A percentile compares a stretch with the other conserved stretches of the same genome.
phyloP scores from a whole-genome alignment of 768 basidiomycete genomes.

The Tylopilus intermedius region DNA sequence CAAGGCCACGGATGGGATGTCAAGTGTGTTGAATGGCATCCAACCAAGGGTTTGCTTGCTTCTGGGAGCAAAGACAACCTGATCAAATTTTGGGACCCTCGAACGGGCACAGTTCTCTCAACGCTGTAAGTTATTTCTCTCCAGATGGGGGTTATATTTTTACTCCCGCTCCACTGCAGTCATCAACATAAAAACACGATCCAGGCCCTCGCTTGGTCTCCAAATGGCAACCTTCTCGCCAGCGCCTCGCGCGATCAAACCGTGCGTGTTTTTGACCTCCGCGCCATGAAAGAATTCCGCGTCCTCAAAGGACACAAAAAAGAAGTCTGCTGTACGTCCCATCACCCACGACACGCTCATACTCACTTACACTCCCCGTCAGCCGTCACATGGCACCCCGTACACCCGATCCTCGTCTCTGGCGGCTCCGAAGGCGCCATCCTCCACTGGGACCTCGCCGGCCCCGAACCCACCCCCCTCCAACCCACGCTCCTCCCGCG shows the following conservation, averaged over 20 bases:
- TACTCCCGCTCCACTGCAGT: slow-evolving; percentile 36
- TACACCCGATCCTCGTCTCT: slow-evolving; percentile 86
- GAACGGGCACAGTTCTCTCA: slow-evolving; percentile 84
- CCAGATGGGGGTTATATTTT: no score
- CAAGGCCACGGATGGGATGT: slow-evolving; percentile 99
- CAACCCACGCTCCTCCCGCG: slow-evolving; percentile 53
- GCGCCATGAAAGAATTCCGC: slow-evolving; percentile 94
- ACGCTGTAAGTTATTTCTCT: slow-evolving; percentile 60
- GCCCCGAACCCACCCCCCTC: slow-evolving; percentile 42
- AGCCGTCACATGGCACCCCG: slow-evolving; percentile 96
- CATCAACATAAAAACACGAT: slow-evolving; percentile 98
- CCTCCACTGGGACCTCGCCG: slow-evolving; percentile 87
- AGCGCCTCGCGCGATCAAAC: slow-evolving; percentile 94
- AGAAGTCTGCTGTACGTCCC: slow-evolving; percentile 86
- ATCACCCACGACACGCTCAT: background rate
- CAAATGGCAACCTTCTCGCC: slow-evolving; percentile 89
- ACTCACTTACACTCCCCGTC: background rate
- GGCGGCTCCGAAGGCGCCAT: slow-evolving; percentile 94
- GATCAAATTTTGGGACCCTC: slow-evolving; percentile 99
- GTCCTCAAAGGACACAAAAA: slow-evolving; percentile 95
- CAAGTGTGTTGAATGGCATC: slow-evolving; percentile 98
- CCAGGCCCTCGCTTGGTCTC: slow-evolving; percentile 89
- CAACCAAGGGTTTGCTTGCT: slow-evolving; percentile 89
- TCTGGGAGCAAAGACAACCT: slow-evolving; percentile 97
- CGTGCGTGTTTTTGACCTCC: slow-evolving; percentile 94